Percentiles rank a stretch among this genome's conserved stretches.
Conservation (phyloP, 2,329 filamentous ascomycete species). For the Trichoderma sp. region DNA sequence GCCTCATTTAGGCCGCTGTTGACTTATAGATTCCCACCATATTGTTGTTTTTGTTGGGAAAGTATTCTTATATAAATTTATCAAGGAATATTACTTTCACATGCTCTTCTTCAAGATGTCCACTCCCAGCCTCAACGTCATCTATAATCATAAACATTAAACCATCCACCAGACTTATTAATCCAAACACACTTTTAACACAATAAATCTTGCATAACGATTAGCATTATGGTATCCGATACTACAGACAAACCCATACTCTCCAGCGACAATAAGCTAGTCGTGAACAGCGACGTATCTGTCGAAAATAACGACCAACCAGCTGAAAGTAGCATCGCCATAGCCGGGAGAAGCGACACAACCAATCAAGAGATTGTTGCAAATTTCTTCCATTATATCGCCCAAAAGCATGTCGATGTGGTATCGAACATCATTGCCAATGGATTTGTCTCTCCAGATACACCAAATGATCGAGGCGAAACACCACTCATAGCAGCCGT, state of each 20-base stretch:
- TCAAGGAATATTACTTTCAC: too few species aligned
- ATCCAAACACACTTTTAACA: neutral
- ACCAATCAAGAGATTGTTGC: neutral
- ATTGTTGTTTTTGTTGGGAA: neutral
- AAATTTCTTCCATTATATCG: conserved; percentile 1
- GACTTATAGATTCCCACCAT: neutral
- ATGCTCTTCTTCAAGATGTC: neutral
- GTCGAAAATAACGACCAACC: neutral
- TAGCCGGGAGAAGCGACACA: neutral
- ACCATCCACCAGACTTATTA: neutral
- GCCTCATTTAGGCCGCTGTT: neutral
- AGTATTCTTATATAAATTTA: neutral
- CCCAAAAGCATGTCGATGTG: neutral
- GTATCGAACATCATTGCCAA: neutral
- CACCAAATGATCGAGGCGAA: neutral
- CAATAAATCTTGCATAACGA: neutral
- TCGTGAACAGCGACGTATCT: neutral
- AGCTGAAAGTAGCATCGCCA: neutral
- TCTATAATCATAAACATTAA: neutral
- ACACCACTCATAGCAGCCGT: conserved; percentile 12
- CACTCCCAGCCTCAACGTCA: neutral
- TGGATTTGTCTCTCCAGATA: neutral
- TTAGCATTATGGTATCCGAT: neutral
- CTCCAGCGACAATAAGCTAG: neutral
- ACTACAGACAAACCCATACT: neutral